Base-by-base conservation (phyloP, 768 basidiomycete species). In the Calocera cornea region DNA sequence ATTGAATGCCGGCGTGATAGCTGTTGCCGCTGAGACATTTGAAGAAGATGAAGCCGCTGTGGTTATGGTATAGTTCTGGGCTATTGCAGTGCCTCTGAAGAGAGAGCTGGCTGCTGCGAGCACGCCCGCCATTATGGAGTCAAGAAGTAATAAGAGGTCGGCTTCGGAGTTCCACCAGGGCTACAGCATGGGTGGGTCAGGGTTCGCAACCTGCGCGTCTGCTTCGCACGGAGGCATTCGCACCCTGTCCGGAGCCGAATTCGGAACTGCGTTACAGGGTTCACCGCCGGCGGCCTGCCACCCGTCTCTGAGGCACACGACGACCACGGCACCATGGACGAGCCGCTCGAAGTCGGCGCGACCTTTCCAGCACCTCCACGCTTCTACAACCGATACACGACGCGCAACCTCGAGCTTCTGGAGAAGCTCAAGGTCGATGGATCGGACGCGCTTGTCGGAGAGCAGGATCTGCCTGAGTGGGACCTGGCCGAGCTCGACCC, bases 281-380 rank as follows among this genome's bases (percentile, higher is more conserved):
- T 38, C 36, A 38, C n/a, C n/a, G n/a, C n/a, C n/a, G n/a, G n/a
- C n/a, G n/a, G n/a, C n/a, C n/a, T n/a, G n/a, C n/a, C n/a, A n/a
- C n/a, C n/a, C n/a, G n/a, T n/a, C 40, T 41, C 11, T 10, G 40
- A 41, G 40, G 40, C n/a, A n/a, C n/a, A n/a, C n/a, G 36, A 38
- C 36, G 44, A 47, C 16, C 44, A 19, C 44, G 19, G 8, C 5
- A 47, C 16, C 10, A 60, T 60, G 54, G 54, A 60, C 14, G 54
- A 60, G 31, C 11, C 54, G 14, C 54, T 60, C 54, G 54, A 60
- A 31, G 54, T 60, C 11, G 54, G 54, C 27, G 24, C 54, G 27
- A 60, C 89, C 11, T 95, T 95, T 75, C 93, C 93, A 29, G 89
- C 89, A 2, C 92, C 92, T 0, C 90, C 92, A 0, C 88, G 88